Base-by-base conservation (phyloP, 2,329 filamentous ascomycete species). In the Fusarium sarcochroum region DNA sequence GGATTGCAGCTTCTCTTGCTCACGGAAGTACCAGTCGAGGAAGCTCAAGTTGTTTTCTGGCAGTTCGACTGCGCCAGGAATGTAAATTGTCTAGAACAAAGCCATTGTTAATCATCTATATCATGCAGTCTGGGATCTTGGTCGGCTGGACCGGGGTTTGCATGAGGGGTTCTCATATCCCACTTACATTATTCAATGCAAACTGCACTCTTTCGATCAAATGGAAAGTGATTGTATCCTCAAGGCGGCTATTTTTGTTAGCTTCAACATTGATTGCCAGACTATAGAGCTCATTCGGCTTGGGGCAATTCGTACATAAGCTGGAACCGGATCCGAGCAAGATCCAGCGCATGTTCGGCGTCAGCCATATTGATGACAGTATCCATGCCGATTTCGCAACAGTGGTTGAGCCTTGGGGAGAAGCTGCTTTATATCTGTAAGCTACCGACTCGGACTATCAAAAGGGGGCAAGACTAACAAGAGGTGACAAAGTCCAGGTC, bases 151-250 rank as follows among this genome's bases (percentile, higher is more conserved):
- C 58, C 58, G 59, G 57, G 69, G 68, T 54, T 56, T 47, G 63
- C 58, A 67, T 66, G 49, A 66, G 45, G 35, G 35, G 37, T 30
- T 27, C 41, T 40, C 10, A 23, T 46, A 49, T 38, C 50, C 37
- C 66, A 62, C 69, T 65, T 68, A 80, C 79, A 76, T 78, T 85
- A 83, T 98, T 98, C 69, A 97, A 87, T 6, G 95, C 93, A 80
- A 98, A 99, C 80, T 99, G 96, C n/a, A 95, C 95, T 40, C 96
- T 91, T 82, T 99, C 96, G 76, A 98, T 98, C 38, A 99, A 86
- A 81, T 97, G 92, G 81, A 97, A 98, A 71, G 93, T 97, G 77
- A 99, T 98, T 65, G 95, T 98, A 78, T 99, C 96, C 83, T 99
- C 96, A 18, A 98, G 87, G 20, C 96, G 96, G 76, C 96, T 99